Evolutionary conservation across 2,329 filamentous ascomycete genomes (phyloP), one percentile per base, ranked within the genome.

Genomic region (Gaeumannomyces tritici): DNA sequence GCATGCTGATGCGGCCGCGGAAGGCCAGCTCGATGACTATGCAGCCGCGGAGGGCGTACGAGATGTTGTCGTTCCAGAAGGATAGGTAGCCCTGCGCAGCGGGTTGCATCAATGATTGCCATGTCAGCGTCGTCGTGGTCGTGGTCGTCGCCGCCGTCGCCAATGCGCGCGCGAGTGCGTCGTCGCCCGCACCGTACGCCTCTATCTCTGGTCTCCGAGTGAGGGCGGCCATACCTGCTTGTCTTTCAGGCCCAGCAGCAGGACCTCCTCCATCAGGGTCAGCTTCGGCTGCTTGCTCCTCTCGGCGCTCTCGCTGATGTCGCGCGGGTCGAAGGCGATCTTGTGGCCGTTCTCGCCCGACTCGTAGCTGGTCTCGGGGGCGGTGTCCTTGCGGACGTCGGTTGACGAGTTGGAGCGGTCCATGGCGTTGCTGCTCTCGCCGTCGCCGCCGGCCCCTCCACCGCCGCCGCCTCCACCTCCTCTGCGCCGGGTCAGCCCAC

Each of bases 1-100:
- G 91, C 95, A 99, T 99, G 83, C 89, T 93, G 77, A 99, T 90
- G 70, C 95, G 90, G 72, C 95, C 95, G 67, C 95, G 85, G 78
- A 99, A 96, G 66, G 95, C 95, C 70, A 99, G 81, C 77, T 99
- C 95, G 76, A 98, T 91, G 69, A 99, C 95, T 74, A 99, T 99
- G 78, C 95, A 99, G 73, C 95, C 95, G 74, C 95, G 88, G 66
- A 99, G 83, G 67, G 95, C 95, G 75, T 99, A 99, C 64, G 93
- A 97, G 72, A 99, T 99, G 79, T 99, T 99, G 78, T 99, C 95
- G 78, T 99, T 99, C 95, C 95, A 99, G 78, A 99, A 99, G 33
- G 93, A 98, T 66, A 99, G 87, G 74, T 99, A 98, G 67, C 95
- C 95, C 92, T 96, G 42, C n/a, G 42, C 18, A 21, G 73, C 66